phyloP scores from a whole-genome alignment of 768 basidiomycete genomes.

The Amanita phalloides region DNA sequence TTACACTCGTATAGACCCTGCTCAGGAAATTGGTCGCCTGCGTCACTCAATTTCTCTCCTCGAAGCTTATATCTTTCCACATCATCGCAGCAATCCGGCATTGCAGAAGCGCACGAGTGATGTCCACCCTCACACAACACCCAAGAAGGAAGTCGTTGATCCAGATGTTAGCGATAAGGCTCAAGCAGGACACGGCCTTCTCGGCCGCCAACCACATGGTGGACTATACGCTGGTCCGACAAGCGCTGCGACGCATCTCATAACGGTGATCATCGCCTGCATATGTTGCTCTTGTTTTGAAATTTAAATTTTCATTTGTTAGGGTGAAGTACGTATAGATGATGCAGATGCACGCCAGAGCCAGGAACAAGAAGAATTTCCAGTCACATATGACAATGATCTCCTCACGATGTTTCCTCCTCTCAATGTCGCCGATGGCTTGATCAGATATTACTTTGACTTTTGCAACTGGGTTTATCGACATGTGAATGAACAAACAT shows the following conservation, averaged over 20 bases:
- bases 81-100: slow-evolving; percentile 25
- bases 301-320: slow-evolving; percentile 7
- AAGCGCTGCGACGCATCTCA: slow-evolving; percentile 58
- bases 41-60: slow-evolving; percentile 60
- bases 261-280: slow-evolving; percentile 33
- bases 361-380: slow-evolving; percentile 40
- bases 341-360: slow-evolving; percentile 44
- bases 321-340: slow-evolving; percentile 40
- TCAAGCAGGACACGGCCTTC: slow-evolving; percentile 47
- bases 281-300: slow-evolving; percentile 9
- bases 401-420: slow-evolving; percentile 56
- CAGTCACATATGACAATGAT: slow-evolving; percentile 54
- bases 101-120: slow-evolving; percentile 25
- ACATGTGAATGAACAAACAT: slow-evolving; percentile 56
- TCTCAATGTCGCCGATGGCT: slow-evolving; percentile 57
- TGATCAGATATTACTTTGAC: slow-evolving; percentile 71
- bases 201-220: slow-evolving; percentile 52
- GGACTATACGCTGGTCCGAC: slow-evolving; percentile 78
- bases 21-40: slow-evolving; percentile 55
- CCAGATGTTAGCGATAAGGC: slow-evolving; percentile 34
- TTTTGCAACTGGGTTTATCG: slow-evolving; percentile 86
- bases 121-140: slow-evolving; percentile 23
- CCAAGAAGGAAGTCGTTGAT: slow-evolving; percentile 46
- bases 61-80: slow-evolving; percentile 46
- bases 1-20: slow-evolving; percentile 46